Evolutionary conservation across 208 protist species (phyloP).

Genomic region (Jaenimonas drosophilae): DNA sequence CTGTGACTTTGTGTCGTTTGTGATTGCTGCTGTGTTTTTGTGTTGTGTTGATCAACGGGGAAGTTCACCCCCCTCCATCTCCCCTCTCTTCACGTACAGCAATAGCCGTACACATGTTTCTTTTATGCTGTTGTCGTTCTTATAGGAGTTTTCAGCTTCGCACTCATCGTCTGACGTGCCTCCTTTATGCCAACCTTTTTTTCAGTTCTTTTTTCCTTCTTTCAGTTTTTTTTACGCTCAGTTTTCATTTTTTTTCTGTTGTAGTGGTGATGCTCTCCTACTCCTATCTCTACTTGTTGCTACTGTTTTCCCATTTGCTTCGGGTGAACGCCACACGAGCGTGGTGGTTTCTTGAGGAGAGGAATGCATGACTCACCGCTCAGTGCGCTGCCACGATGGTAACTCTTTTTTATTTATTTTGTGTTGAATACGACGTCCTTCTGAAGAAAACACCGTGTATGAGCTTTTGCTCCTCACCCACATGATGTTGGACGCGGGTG

Average conservation of each 20-base stretch:
- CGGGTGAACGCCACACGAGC: not conserved
- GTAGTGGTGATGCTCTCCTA: not conserved
- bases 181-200: slow-evolving; percentile 1
- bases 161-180: not conserved
- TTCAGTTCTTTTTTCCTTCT: not conserved
- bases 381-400: too few species aligned
- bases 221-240: not conserved
- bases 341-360: slow-evolving; percentile 3
- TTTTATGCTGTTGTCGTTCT: slow-evolving; percentile 1
- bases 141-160: not conserved
- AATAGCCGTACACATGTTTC: too few species aligned
- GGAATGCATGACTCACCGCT: too few species aligned
- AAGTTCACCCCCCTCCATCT: too few species aligned
- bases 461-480: slow-evolving; percentile 1
- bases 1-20: too few species aligned
- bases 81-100: too few species aligned
- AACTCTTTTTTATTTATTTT: slow-evolving; percentile 5
- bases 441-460: not conserved
- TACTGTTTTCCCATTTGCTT: not conserved
- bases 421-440: slow-evolving; percentile 2
- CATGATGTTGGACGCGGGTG: not conserved
- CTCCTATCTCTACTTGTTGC: not conserved
- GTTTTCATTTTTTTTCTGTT: slow-evolving; percentile 3
- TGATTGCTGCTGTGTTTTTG: too few species aligned
- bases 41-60: too few species aligned